Evolutionary conservation across 768 basidiomycete genomes (phyloP), one percentile per base, ranked within the genome.

Genomic region (Auricularia auricula-judae): DNA sequence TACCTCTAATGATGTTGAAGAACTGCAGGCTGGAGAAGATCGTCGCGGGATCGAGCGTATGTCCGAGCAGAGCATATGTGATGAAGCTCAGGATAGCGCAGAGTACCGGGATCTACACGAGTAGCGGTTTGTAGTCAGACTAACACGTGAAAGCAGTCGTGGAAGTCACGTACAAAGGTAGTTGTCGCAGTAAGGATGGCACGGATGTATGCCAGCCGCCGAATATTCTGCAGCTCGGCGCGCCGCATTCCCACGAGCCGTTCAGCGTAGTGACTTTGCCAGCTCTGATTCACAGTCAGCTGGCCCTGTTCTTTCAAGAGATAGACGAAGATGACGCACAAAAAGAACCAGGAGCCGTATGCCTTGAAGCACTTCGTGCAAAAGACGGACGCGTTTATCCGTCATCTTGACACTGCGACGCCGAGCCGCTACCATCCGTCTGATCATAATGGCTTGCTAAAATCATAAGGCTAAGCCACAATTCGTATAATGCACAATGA

Each of bases 321-420:
- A 29, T 29, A 29, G 29, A 29, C 29, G 29, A 14, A 42, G 12
- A 4, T 42, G 8, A 85, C 85, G 81, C 84, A 87, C 0, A 82
- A 82, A 69, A 84, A 87, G 35, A 80, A 74, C 72, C 68, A 88
- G 78, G 3, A 86, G 76, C 3, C 87, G 80, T 64, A 88, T 86
- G 51, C 84, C 84, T 71, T 86, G 84, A 14, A 91, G 73, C 2
- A 89, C 80, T 76, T 83, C 66, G 34, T 47, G 36, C 44, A 43
- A 47, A 36, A 88, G 76, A 14, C 86, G 76, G 11, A 89, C 84
- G 12, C 88, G 81, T 61, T 77, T 77, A 68, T 91, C 89, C 3
- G 87, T 87, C 65, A 87, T 79, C 67, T 82, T 79, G 62, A 88
- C 82, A 35, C 81, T 82, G 67, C 83, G 83, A 63, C 76, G 75